A percentile compares a stretch with the other conserved stretches of the same genome.
Conservation (phyloP, 2,329 filamentous ascomycete genomes). For the Ophiostoma ulmi region DNA sequence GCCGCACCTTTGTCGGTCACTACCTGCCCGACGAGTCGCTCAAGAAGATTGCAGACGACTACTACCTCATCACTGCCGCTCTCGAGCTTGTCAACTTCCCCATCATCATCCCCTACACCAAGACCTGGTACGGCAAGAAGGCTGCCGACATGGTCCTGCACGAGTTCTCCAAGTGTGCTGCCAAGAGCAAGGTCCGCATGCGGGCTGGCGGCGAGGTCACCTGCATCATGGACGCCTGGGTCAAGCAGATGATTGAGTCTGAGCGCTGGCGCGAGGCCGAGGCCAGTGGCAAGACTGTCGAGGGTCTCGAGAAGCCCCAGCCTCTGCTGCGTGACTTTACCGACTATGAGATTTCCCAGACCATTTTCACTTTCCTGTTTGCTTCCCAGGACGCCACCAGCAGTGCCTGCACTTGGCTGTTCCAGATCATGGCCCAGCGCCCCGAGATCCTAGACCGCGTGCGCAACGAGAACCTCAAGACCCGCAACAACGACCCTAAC, state of each 20-base stretch:
- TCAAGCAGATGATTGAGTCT: conserved; percentile 81
- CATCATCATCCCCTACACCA: conserved; percentile 89
- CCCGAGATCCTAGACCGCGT: conserved; percentile 88
- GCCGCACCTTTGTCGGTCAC: conserved; percentile 93
- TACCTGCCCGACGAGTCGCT: conserved; percentile 88
- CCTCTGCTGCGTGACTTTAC: conserved; percentile 80
- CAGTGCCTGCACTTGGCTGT: conserved; percentile 89
- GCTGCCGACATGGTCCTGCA: conserved; percentile 84
- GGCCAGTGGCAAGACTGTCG: conserved; percentile 68
- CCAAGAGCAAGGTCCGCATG: conserved; percentile 91
- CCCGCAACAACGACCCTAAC: conserved; percentile 68
- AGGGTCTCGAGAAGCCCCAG: conserved; percentile 71
- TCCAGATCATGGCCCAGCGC: conserved; percentile 88
- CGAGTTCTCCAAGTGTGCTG: conserved; percentile 86
- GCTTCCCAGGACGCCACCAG: conserved; percentile 96
- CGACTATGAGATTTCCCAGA: conserved; percentile 88
- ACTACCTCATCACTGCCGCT: conserved; percentile 92
- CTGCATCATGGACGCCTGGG: conserved; percentile 95
- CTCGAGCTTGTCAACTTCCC: conserved; percentile 98
- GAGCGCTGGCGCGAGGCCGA: conserved; percentile 74
- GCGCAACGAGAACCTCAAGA: conserved; percentile 79
- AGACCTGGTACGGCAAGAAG: conserved; percentile 96
- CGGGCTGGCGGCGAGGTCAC: conserved; percentile 76
- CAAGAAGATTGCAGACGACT: conserved; percentile 93
- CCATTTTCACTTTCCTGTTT: conserved; percentile 93